phyloP scores from a whole-genome alignment of 306 rosid genomes.

The Rubus parviflorus region DNA sequence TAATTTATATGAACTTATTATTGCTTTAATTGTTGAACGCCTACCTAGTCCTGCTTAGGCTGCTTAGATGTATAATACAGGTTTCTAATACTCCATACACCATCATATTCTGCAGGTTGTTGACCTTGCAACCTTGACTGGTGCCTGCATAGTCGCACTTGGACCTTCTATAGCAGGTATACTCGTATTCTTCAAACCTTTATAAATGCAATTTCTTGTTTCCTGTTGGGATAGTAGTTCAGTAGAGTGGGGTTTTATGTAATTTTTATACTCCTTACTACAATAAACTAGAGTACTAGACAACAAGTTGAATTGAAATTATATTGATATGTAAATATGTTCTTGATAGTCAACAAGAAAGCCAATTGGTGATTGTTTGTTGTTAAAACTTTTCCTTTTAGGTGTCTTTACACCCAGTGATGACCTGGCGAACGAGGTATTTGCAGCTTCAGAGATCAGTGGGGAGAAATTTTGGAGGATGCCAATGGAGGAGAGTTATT shows the following conservation, averaged over 20 bases:
- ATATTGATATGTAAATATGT: not conserved
- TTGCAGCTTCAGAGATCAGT: constrained; percentile 74
- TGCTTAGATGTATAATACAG: not conserved
- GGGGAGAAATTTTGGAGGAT: constrained; percentile 96
- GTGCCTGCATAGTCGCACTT: constrained; percentile 87
- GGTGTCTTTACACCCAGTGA: constrained; percentile 94
- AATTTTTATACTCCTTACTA: not conserved
- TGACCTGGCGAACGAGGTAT: constrained; percentile 86
- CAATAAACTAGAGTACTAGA: not conserved
- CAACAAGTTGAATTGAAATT: not conserved
- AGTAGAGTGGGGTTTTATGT: constrained; percentile 1
- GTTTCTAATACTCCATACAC: constrained; percentile 27
- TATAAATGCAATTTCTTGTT: not conserved
- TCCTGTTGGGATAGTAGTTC: not conserved
- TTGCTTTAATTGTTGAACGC: not conserved
- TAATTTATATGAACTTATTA: not conserved
- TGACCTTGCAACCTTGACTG: constrained; percentile 95
- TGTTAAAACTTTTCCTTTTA: constrained; percentile 33
- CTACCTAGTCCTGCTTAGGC: not conserved
- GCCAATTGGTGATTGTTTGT: not conserved
- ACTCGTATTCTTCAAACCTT: not conserved
- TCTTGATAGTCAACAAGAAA: not conserved
- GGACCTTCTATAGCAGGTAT: constrained; percentile 96
- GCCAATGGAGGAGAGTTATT: constrained; percentile 97
- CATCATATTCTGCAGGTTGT: constrained; percentile 54